Evolutionary conservation across 768 basidiomycete genomes (phyloP).

Genomic region (Leucogyrophana mollusca): DNA sequence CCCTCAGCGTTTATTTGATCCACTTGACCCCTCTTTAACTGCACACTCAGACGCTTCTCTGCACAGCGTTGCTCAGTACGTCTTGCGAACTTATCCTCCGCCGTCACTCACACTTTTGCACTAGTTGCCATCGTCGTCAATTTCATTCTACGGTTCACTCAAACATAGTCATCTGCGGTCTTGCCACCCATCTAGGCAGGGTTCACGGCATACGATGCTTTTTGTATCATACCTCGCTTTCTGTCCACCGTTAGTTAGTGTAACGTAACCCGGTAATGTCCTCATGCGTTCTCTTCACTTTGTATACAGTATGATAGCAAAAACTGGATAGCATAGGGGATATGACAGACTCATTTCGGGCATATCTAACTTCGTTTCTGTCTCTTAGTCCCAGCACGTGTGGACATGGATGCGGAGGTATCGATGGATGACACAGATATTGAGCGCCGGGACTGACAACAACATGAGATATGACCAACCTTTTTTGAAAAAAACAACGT

Average conservation of each 20-base stretch:
- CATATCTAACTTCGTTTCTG: constrained; percentile 48
- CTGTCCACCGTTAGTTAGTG: too few species aligned
- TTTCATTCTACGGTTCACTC: constrained; percentile 79
- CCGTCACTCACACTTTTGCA: not conserved
- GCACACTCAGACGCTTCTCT: constrained; percentile 67
- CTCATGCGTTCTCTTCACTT: too few species aligned
- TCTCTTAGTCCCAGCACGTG: constrained; percentile 53
- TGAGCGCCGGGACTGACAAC: constrained; percentile 54
- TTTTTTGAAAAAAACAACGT: not conserved
- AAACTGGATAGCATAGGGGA: too few species aligned
- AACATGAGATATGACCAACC: constrained; percentile 3
- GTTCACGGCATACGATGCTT: too few species aligned
- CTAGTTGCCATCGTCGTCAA: constrained; percentile 83
- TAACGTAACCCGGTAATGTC: too few species aligned
- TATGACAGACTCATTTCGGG: too few species aligned
- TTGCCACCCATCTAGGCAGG: too few species aligned
- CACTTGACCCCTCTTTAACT: constrained; percentile 8
- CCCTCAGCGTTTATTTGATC: constrained; percentile 21
- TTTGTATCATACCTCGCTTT: too few species aligned
- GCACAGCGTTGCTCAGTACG: constrained; percentile 76
- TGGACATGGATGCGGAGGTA: constrained; percentile 52
- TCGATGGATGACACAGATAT: constrained; percentile 78
- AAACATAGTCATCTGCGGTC: too few species aligned
- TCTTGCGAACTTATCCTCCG: constrained; percentile 2
- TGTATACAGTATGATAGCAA: too few species aligned